Percentiles rank a stretch among this genome's conserved stretches.
Evolutionary conservation across 805 yeast genomes (phyloP).

Genomic region (Yarrowia keelungensis): DNA sequence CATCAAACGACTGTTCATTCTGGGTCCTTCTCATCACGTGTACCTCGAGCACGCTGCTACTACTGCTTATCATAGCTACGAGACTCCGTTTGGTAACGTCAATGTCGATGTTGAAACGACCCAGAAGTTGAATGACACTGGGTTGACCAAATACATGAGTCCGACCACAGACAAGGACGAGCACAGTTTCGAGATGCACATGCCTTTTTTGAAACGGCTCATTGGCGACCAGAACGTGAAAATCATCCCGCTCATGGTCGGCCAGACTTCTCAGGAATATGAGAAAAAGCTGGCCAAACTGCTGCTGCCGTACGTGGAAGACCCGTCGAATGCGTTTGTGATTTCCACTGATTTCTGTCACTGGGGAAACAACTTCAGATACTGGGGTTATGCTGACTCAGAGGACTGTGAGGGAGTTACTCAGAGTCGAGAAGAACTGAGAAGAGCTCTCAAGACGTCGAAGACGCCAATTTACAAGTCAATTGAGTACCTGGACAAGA

Average conservation of each 20-base stretch:
- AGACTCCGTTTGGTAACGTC: constrained; percentile 83
- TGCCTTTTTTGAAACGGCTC: constrained; percentile 68
- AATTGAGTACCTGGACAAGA: constrained; percentile 73
- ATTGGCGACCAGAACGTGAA: constrained; percentile 38
- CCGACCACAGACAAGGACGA: constrained; percentile 75
- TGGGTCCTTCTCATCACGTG: constrained; percentile 95
- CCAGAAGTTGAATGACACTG: constrained; percentile 48
- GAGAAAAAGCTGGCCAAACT: constrained; percentile 57
- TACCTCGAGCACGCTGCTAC: constrained; percentile 70
- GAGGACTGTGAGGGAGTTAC: background rate
- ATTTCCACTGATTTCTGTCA: constrained; percentile 94
- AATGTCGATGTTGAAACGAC: constrained; percentile 62
- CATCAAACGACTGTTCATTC: constrained; percentile 69
- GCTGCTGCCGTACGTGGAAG: constrained; percentile 61
- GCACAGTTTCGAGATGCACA: constrained; percentile 94
- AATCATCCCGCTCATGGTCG: constrained; percentile 82
- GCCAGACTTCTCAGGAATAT: constrained; percentile 60
- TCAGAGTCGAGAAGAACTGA: constrained; percentile 20
- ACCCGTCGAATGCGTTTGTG: constrained; percentile 69
- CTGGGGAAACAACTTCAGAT: constrained; percentile 80
- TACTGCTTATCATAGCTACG: constrained; percentile 62
- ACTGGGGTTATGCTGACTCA: constrained; percentile 57
- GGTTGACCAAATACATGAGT: constrained; percentile 63
- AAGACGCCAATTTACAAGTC: constrained; percentile 67
- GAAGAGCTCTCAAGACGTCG: constrained; percentile 42